Base-by-base conservation (phyloP, 2,329 filamentous ascomycete genomes). In the Akanthomyces lecanii region DNA sequence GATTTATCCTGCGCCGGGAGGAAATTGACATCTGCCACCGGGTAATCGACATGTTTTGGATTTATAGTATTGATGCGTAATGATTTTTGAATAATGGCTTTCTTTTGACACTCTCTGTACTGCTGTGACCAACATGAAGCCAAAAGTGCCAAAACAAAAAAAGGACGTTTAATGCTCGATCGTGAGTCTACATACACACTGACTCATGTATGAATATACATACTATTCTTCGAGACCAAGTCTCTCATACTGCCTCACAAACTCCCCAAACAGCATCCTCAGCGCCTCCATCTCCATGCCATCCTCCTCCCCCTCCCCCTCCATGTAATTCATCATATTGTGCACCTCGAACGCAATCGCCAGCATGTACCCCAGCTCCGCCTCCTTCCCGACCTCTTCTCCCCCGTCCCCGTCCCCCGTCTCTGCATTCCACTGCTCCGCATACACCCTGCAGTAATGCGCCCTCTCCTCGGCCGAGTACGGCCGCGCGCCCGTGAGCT, bases 271-370 rank as follows among this genome's bases (percentile, higher is more conserved):
- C 44, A 65, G 48, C 44, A 62, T 65, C 21, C 62, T 63, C 36
- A 66, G 44, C n/a, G 62, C 64, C 51, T 53, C 12, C 4, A 64
- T 23, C 42, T 65, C 51, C 52, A 63, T 44, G 18, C 56, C 54
- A 50, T 65, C 64, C 23, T 55, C 58, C 11, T 63, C 58, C 2
- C 50, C 61, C 38, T 50, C 42, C 14, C 55, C 38, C 16, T 63
- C 42, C 63, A 65, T 66, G 38, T 56, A 66, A 30, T 57, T 56
- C 33, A 65, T 51, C 63, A 67, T 67, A 30, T 65, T 65, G 50
- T 67, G 66, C 14, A 66, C 60, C 21, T 67, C 66, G 60, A 67
- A 67, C n/a, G 66, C 47, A n/a, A 65, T 56, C 21, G 66, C 66
- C 60, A 67, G 55, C 61, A 65, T 8, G 33, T 63, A 66, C 14